Evolutionary conservation across 305 asterid species (phyloP), one percentile per base, ranked within the genome.

Genomic region (Coffea humblotiana): DNA sequence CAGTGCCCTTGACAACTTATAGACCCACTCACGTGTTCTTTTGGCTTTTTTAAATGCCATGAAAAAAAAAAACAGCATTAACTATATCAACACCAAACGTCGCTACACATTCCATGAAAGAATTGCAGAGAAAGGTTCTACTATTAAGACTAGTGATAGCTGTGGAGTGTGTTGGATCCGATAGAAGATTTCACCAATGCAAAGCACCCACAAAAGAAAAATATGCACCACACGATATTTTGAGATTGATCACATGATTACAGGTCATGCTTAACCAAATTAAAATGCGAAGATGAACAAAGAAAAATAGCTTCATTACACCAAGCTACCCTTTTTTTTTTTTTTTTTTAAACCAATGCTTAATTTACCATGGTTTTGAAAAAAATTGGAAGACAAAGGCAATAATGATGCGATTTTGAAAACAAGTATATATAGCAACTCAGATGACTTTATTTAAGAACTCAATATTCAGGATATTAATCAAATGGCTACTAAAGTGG

Each of bases 11-110:
- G 84, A 84, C 90, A 90, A 85, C 83, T 76, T 80, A 86, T 73
- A 73, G 90, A 87, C 93, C 96, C 90, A 89, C 88, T 91, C 94
- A 91, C 96, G 88, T 92, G 96, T 86, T 83, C 49, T 86, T 86
- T 84, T 83, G 82, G 86, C 74, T 78, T 86, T 77, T 78, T 85
- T 78, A 78, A 83, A 37, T 37, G 43, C 43, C 43, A 47, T 70
- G 75, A 77, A 75, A 72, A 27, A 6, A 81, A 58, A 12, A 69
- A 61, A 87, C 52, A 78, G 58, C 40, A 58, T 77, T 77, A 70
- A 45, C 35, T 43, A 67, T 43, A 18, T 14, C 60, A 52, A 72
- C 49, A 61, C 19, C 47, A 5, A 71, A 56, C 23, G 35, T 56
- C 43, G 29, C n/a, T 65, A 23, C 54, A 29, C 48, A 32, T 18